A percentile compares a stretch with the other conserved stretches of the same genome.
phyloP scores from a whole-genome alignment of 2,329 filamentous ascomycete genomes.

The Akanthomyces muscarius region DNA sequence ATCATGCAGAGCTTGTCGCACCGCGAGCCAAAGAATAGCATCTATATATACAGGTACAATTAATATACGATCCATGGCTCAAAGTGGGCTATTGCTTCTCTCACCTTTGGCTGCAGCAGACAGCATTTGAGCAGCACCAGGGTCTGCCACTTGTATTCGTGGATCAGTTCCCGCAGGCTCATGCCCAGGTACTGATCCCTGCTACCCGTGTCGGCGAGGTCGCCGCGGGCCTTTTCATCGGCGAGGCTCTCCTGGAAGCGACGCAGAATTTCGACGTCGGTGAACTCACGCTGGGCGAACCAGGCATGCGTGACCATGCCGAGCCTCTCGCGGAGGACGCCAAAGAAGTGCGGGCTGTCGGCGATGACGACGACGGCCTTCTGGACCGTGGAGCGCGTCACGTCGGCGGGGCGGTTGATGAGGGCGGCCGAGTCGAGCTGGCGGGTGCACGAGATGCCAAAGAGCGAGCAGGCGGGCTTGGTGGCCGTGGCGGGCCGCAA shows the following conservation, averaged over 20 bases:
- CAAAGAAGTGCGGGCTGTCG: conserved; percentile 84
- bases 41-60: conserved; percentile 52
- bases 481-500: conserved; percentile 55
- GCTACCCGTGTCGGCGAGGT: conserved; percentile 63
- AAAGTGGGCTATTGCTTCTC: conserved; percentile 16
- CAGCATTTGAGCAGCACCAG: conserved; percentile 91
- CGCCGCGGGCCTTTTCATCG: conserved; percentile 57
- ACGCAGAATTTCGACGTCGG: conserved; percentile 82
- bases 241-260: conserved; percentile 87
- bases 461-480: conserved; percentile 71
- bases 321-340: conserved; percentile 83
- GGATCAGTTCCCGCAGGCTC: conserved; percentile 85
- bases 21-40: conserved; percentile 97
- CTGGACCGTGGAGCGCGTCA: conserved; percentile 95
- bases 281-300: conserved; percentile 93
- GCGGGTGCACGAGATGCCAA: conserved; percentile 91
- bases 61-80: neutral
- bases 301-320: conserved; percentile 89
- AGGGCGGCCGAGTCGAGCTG: conserved; percentile 80
- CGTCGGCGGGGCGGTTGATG: conserved; percentile 75
- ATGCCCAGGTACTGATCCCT: conserved; percentile 83
- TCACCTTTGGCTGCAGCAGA: conserved; percentile 87
- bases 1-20: conserved; percentile 97
- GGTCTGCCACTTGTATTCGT: conserved; percentile 93
- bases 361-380: conserved; percentile 96